These are phyloP conservation scores for Clavariopsis aquatica DNA, from an alignment of 495 filamentous ascomycete species.

Conservation along the genomic window DNA sequence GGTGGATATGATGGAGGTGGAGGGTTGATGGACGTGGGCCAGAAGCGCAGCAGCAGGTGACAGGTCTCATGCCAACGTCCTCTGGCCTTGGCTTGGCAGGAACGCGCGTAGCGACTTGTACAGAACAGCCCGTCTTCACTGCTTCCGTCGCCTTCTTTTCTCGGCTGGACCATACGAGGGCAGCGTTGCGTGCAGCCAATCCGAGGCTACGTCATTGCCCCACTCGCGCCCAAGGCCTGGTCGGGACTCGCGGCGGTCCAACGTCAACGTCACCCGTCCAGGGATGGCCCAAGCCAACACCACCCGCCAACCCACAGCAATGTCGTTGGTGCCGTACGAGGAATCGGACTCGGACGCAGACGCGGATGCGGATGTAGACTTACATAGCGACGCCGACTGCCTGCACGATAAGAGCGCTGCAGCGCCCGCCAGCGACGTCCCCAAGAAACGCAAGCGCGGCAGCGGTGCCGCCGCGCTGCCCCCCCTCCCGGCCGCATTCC, in stretches of 20 bases:
- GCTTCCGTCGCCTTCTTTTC: not conserved
- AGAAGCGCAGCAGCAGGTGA: conserved; percentile 5
- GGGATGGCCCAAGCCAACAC: not conserved
- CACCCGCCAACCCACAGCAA: conserved; percentile 53
- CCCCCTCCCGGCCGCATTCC: conserved; percentile 79
- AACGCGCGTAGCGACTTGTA: conserved; percentile 27
- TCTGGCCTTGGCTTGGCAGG: conserved; percentile 39
- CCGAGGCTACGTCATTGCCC: conserved; percentile 47
- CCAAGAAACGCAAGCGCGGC: conserved; percentile 44
- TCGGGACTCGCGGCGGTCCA: not conserved
- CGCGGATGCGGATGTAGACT: no score
- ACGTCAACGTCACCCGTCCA: not conserved
- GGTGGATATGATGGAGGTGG: not conserved
- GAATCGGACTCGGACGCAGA: conserved; percentile 61
- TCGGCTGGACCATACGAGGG: no score
- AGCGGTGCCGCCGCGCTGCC: conserved; percentile 57
- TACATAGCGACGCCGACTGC: conserved; percentile 51
- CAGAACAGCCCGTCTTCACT: conserved; percentile 11
- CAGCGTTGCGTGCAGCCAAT: conserved; percentile 14
- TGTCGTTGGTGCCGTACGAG: conserved; percentile 42
- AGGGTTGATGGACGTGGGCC: not conserved
- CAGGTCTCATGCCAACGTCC: conserved; percentile 2
- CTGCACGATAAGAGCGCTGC: conserved; percentile 21
- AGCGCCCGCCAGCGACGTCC: not conserved
- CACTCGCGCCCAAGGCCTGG: not conserved